Evolutionary conservation across 73 alveolate species (phyloP).

Genomic region (Paramecium caudatum): DNA sequence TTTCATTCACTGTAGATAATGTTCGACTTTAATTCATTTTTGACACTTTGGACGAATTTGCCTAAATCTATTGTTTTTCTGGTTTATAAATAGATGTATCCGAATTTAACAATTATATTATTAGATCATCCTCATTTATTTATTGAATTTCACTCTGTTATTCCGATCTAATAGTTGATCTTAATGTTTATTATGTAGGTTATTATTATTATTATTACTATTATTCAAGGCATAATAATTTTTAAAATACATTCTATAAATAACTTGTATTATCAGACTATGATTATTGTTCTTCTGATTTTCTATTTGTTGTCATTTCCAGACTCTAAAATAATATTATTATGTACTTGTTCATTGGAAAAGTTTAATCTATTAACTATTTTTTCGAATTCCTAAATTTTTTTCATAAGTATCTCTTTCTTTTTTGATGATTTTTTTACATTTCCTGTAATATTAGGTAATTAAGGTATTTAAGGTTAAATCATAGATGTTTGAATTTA

Average conservation of each 20-base stretch:
- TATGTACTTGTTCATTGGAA: not conserved
- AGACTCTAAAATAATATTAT: not conserved
- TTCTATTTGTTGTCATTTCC: constrained; percentile 30
- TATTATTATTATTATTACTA: not conserved
- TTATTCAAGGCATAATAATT: not conserved
- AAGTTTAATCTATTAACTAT: constrained; percentile 14
- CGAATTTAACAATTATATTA: constrained; percentile 5
- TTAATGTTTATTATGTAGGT: not conserved
- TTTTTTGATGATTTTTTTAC: constrained; percentile 4
- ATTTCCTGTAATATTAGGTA: not conserved
- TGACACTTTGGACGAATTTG: not conserved
- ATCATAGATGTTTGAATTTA: constrained; percentile 2
- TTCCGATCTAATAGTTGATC: constrained; percentile 44
- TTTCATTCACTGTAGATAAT: not conserved
- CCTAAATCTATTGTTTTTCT: not conserved
- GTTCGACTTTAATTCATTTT: not conserved
- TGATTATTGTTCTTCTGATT: not conserved
- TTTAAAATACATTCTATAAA: not conserved
- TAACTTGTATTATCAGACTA: not conserved
- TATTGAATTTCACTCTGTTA: not conserved
- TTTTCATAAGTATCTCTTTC: constrained; percentile 4
- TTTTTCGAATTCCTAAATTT: not conserved
- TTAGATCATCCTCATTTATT: constrained; percentile 30
- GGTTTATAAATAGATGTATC: constrained; percentile 12
- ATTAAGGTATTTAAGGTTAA: not conserved